Base-by-base conservation (phyloP, 192 early-diverging fungal species). In the Ramicandelaber brevisporus region DNA sequence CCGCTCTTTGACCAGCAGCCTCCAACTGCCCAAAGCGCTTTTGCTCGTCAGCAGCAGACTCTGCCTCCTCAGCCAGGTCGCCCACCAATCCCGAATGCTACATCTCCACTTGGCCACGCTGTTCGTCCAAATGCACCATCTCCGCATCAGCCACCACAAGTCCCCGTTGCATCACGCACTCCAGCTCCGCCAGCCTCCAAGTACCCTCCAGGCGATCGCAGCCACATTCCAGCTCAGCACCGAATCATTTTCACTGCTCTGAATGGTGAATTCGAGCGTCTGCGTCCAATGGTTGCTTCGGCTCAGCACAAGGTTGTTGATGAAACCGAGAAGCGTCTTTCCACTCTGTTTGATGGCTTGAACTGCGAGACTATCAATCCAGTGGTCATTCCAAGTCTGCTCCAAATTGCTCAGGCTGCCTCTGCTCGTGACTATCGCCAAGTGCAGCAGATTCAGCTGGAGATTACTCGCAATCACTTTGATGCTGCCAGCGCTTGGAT, bases 251-350 rank as follows among this genome's bases (percentile, higher is more conserved):
- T 60, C 7, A 41, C 29, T 16, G 50, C 58, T 7, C 53, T 74
- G 17, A 34, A 43, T 25, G 59, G 37, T 4, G 65, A 65, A 5
- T 31, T 78, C 27, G 48, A 51, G 20, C 53, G 48, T 22, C 56
- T 57, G 26, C 59, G 53, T 34, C 56, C 41, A 14, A 42, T 43
- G 21, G 45, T 43, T 0, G 50, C 77, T 54, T 65, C 73, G n/a
- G 53, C 54, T 13, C 65, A 78, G 38, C 71, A 70, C 37, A 55
- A 68, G 29, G 56, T 73, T 29, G 59, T 74, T 42, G 74, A 82
- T 36, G 85, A 95, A 29, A 67, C 82, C 2, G 76, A 87, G 27
- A 78, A 76, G 43, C 57, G 73, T n/a, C 35, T 96, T 17, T 59
- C 68, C 17, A 47, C 51, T 4, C 38, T 96, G 26, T 82, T 80